Conservation (phyloP, 169 alveolate species). For the Eimeria tenella region DNA sequence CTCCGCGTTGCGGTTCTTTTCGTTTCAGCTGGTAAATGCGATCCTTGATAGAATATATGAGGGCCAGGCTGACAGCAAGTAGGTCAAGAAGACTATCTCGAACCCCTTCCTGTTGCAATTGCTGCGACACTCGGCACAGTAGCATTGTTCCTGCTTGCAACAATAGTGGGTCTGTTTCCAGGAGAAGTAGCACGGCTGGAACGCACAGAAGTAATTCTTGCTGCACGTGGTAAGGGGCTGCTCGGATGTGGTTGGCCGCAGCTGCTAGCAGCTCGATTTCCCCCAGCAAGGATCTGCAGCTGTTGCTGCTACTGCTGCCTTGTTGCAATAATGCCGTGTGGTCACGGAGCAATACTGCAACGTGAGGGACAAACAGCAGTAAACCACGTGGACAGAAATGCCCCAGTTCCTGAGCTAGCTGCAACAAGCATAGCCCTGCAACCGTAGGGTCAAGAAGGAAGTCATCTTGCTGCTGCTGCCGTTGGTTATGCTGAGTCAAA, state of each 20-base stretch:
- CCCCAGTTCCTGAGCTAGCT: conserved; percentile 69
- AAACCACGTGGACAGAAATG: conserved; percentile 50
- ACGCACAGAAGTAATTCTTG: conserved; percentile 65
- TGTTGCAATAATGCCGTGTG: conserved; percentile 32
- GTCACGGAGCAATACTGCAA: conserved; percentile 57
- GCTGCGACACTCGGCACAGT: conserved; percentile 66
- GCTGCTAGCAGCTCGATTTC: conserved; percentile 69
- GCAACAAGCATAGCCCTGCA: conserved; percentile 57
- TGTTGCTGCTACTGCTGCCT: conserved; percentile 58
- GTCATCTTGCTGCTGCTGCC: conserved; percentile 37
- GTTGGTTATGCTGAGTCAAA: neutral
- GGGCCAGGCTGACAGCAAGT: conserved; percentile 69
- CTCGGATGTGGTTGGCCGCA: conserved; percentile 63
- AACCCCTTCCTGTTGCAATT: conserved; percentile 65
- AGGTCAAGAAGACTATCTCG: conserved; percentile 64
- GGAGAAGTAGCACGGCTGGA: conserved; percentile 64
- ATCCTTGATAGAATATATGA: conserved; percentile 65
- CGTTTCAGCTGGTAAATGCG: conserved; percentile 31
- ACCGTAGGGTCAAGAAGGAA: conserved; percentile 50
- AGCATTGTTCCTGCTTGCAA: conserved; percentile 61
- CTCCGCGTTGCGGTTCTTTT: neutral
- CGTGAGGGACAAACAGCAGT: conserved; percentile 66
- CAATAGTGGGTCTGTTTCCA: conserved; percentile 67
- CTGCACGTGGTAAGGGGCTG: conserved; percentile 58
- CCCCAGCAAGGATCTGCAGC: conserved; percentile 32